Conservation (phyloP, 2,329 filamentous ascomycete species). For the Dryadomyces quercivorus region DNA sequence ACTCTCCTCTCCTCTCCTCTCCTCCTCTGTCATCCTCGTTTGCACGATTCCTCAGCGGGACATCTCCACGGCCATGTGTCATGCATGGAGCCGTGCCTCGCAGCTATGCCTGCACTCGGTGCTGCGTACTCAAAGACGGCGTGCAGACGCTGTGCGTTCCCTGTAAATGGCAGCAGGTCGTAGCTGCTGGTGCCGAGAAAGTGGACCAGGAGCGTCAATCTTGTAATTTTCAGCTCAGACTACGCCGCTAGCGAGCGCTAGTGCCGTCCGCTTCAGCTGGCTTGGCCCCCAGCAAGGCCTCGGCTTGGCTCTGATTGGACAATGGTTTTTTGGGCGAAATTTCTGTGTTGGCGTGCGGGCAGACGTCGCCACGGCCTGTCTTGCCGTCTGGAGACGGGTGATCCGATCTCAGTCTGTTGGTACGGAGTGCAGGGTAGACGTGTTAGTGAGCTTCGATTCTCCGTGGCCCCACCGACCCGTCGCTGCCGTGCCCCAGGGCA, state of each 20-base stretch:
- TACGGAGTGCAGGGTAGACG: too few relatives aligned
- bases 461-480: too few relatives aligned
- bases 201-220: neutral
- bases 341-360: too few relatives aligned
- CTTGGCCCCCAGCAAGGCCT: conserved; percentile 2
- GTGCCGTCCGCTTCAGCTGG: conserved; percentile 9
- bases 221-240: conserved; percentile 8
- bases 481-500: too few relatives aligned
- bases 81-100: neutral
- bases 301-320: conserved; percentile 5
- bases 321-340: neutral
- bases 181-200: conserved; percentile 5
- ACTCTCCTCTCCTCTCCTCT: too few relatives aligned
- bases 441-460: too few relatives aligned
- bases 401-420: neutral
- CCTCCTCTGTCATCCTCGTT: too few relatives aligned
- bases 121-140: neutral
- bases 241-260: conserved; percentile 6
- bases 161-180: neutral
- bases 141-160: too few relatives aligned
- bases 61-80: neutral
- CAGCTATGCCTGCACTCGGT: neutral
- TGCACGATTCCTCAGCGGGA: neutral
- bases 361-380: too few relatives aligned
- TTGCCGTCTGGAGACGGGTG: neutral